Evolutionary conservation across 495 filamentous ascomycete genomes (phyloP), one percentile per base, ranked within the genome.

Genomic region (Umbilicaria muhlenbergii): DNA sequence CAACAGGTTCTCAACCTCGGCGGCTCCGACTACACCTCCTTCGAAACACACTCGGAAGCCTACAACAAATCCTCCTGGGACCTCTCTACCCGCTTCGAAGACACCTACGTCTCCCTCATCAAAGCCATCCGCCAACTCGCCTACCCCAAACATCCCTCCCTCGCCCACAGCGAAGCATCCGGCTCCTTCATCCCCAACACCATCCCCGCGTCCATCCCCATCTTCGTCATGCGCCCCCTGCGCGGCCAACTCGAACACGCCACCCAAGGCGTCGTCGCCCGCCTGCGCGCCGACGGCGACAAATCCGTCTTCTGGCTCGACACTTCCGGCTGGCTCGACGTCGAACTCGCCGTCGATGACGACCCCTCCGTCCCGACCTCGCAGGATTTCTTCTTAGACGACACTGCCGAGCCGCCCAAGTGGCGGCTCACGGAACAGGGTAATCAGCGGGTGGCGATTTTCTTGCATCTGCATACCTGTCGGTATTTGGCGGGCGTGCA

Each of bases 291-390:
- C 24, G 50, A 61, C 6, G 61, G 61, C 5, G 63, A 64, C 36
- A 54, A 44, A 21, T 31, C 49, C 13, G 54, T 64, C 7, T 63
- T 61, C 47, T 66, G 63, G 63, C 53, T 66, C 31, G 63, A 66
- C 40, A 66, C 63, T 3, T 64, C 63, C n/a, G 61, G 61, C 15
- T 64, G 63, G 63, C 49, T 62, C 12, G 54, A 59, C 14, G 31
- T 47, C 11, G 44, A 49, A 13, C 19, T 21, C 19, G 19, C 19
- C 19, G 36, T 42, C 21, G 19, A 44, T 11, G 35, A 50, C 16
- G 12, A 33, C 16, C 47, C 48, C 5, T 32, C 43, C 18, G 39
- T 45, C 33, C 0, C 3, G 4, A 5, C 24, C 5, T 28, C 24
- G 24, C 24, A 28, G 24, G 55, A 63, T 38, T 60, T 59, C 46